Evolutionary conservation across 75 land plant genomes (phyloP).

Genomic region (Cunninghamia lanceolata): DNA sequence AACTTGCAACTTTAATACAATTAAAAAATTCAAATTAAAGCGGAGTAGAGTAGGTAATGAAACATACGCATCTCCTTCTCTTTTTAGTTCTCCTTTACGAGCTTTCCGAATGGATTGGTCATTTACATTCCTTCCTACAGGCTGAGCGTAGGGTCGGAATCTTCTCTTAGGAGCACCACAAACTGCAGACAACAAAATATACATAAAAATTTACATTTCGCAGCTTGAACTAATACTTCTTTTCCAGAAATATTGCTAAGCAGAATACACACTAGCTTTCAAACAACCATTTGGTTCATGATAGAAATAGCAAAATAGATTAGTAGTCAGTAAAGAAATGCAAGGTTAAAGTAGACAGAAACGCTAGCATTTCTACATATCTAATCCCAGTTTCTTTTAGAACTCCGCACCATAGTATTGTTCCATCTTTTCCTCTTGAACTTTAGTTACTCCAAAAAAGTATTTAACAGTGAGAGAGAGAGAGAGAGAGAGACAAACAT

Average conservation of each 20-base stretch:
- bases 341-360: background rate
- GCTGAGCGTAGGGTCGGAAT: constrained; percentile 69
- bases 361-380: background rate
- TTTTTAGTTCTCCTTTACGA: constrained; percentile 73
- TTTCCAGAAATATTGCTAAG: background rate
- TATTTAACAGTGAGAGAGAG: background rate
- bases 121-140: constrained; percentile 69
- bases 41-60: background rate
- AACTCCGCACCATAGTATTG: background rate
- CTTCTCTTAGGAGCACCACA: constrained; percentile 94
- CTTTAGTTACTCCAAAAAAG: background rate
- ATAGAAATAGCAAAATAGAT: background rate
- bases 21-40: background rate
- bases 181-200: constrained; percentile 44
- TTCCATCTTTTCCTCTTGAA: background rate
- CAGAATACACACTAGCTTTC: background rate
- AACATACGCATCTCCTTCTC: constrained; percentile 78
- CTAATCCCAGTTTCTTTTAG: background rate
- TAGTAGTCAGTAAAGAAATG: background rate
- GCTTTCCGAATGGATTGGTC: constrained; percentile 67
- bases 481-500: background rate
- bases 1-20: background rate
- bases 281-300: background rate
- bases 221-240: background rate
- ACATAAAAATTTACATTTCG: background rate